Conservation (phyloP, 306 rosid genomes). For the Castanea mollissima region DNA sequence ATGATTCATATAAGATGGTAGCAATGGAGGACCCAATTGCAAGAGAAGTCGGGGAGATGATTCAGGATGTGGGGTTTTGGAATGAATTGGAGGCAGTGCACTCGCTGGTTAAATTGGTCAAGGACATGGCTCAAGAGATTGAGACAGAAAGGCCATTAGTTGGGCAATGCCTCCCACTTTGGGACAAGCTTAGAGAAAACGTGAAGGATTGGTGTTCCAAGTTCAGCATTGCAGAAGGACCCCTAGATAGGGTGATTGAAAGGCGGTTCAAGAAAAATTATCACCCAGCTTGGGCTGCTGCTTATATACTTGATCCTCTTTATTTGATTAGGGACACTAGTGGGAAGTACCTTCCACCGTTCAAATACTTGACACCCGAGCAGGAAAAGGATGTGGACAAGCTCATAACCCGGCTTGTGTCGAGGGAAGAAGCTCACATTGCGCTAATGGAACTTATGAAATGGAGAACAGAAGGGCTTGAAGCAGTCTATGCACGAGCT, state of each 20-base stretch:
- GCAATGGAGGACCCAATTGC: conserved; percentile 67
- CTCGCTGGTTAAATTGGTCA: conserved; percentile 57
- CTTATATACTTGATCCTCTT: conserved; percentile 62
- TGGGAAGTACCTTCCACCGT: conserved; percentile 70
- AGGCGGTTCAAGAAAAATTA: conserved; percentile 58
- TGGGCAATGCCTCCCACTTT: conserved; percentile 85
- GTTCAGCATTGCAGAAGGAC: conserved; percentile 47
- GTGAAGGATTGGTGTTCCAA: conserved; percentile 70
- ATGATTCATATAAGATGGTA: conserved; percentile 53
- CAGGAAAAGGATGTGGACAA: conserved; percentile 67
- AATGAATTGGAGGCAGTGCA: conserved; percentile 67
- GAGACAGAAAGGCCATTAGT: conserved; percentile 77
- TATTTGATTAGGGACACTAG: conserved; percentile 54
- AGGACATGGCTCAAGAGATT: conserved; percentile 73
- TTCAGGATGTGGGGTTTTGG: conserved; percentile 70
- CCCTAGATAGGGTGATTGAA: conserved; percentile 51
- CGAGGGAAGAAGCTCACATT: conserved; percentile 55
- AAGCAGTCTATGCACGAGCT: conserved; percentile 58
- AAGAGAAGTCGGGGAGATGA: conserved; percentile 60
- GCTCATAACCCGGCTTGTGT: conserved; percentile 60
- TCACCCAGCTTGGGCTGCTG: conserved; percentile 79
- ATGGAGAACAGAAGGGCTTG: conserved; percentile 78
- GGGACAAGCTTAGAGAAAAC: conserved; percentile 72
- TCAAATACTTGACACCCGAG: conserved; percentile 50
- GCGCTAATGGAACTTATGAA: conserved; percentile 71